Evolutionary conservation across 345 rosid genomes (phyloP).

Genomic region (Passiflora organensis): DNA sequence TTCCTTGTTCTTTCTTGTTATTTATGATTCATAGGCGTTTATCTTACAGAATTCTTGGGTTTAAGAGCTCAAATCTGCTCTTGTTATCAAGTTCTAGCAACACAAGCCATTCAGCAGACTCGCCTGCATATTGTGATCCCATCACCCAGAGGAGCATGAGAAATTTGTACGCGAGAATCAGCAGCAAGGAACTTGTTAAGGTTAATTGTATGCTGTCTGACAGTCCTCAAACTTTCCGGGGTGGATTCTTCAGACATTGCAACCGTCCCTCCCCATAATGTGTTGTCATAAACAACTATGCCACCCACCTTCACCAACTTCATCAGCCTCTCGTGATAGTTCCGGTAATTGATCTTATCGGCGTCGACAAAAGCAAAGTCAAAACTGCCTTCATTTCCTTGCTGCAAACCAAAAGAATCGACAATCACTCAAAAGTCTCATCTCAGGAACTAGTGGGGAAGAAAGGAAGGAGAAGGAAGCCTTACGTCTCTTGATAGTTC

Average conservation of each 20-base stretch:
- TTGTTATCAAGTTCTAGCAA: no score
- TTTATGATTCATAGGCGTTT: no score
- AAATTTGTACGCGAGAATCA: slow-evolving; percentile 51
- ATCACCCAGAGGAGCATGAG: slow-evolving; percentile 57
- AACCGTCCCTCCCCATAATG: slow-evolving; percentile 42
- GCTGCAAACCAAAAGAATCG: slow-evolving; percentile 13
- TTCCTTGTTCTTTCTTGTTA: no score
- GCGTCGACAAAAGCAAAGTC: slow-evolving; percentile 56
- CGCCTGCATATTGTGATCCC: slow-evolving; percentile 58
- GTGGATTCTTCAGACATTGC: slow-evolving; percentile 23
- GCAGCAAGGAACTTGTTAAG: slow-evolving; percentile 43
- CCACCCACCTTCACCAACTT: slow-evolving; percentile 42
- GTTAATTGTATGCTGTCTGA: slow-evolving; percentile 25
- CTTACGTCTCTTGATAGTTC: slow-evolving; percentile 29
- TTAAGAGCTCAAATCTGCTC: no score
- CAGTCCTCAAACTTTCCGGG: slow-evolving; percentile 14
- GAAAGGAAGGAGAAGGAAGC: no score
- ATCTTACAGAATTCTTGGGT: no score
- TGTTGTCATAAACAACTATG: slow-evolving; percentile 37
- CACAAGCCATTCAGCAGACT: slow-evolving; percentile 8
- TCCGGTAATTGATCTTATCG: slow-evolving; percentile 36
- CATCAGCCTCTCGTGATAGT: slow-evolving; percentile 41
- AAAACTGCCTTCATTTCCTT: slow-evolving; percentile 34
- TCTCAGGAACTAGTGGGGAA: no score
- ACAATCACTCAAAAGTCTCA: neutral